Conservation (phyloP, 345 rosid species). For the Eucalyptus polyanthemos region DNA sequence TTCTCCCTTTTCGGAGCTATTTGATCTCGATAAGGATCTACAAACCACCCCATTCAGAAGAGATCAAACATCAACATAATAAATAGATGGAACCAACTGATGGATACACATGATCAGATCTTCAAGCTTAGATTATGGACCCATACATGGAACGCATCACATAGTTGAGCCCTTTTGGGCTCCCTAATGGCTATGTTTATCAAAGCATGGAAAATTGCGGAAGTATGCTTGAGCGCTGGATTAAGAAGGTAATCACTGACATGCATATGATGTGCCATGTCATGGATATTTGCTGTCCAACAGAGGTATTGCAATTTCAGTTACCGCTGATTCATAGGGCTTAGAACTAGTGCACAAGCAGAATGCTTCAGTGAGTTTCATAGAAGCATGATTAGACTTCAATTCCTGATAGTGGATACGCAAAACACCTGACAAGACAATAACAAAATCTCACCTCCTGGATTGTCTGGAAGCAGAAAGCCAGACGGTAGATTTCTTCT, state of each 20-base stretch:
- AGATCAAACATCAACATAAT: neutral
- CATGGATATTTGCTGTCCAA: neutral
- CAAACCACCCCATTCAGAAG: neutral
- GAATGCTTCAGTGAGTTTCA: neutral
- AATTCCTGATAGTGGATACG: neutral
- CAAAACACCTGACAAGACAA: neutral
- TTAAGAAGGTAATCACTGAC: neutral
- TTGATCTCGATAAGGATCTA: conserved; percentile 10
- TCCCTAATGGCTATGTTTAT: neutral
- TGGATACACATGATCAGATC: neutral
- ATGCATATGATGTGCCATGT: neutral
- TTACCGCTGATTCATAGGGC: neutral
- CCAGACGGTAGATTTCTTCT: conserved; percentile 19
- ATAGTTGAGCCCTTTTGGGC: neutral
- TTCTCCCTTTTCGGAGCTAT: neutral
- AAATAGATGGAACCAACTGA: neutral
- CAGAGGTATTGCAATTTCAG: neutral
- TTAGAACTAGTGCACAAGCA: neutral
- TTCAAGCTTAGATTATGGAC: neutral
- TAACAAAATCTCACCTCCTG: conserved; percentile 24
- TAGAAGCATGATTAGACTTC: neutral
- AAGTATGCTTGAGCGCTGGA: neutral
- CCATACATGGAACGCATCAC: neutral
- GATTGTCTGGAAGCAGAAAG: conserved; percentile 8
- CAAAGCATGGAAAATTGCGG: neutral